Conservation (phyloP, 2,329 filamentous ascomycete genomes). For the Venturia oleaginea region DNA sequence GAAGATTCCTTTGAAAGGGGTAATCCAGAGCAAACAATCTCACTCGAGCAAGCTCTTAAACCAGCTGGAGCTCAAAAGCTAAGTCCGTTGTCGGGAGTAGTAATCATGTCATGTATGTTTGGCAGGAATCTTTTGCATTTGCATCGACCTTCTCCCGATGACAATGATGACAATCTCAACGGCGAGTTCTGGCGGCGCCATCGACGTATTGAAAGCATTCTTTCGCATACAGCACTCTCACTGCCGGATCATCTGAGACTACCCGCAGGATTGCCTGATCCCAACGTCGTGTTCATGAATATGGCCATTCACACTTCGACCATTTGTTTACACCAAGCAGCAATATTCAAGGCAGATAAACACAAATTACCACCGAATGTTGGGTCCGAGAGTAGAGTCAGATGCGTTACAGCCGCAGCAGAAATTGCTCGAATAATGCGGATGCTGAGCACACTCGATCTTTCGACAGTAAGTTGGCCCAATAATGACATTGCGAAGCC, state of each 20-base stretch:
- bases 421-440: slow-evolving; percentile 94
- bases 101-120: slow-evolving; percentile 81
- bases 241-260: slow-evolving; percentile 75
- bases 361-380: slow-evolving; percentile 69
- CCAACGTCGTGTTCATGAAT: slow-evolving; percentile 87
- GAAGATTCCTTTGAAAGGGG: slow-evolving; percentile 81
- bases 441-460: slow-evolving; percentile 82
- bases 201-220: slow-evolving; percentile 76
- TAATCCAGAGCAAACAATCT: slow-evolving; percentile 60
- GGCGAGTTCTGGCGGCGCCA: slow-evolving; percentile 96
- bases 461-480: slow-evolving; percentile 58
- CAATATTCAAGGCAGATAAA: slow-evolving; percentile 94
- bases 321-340: slow-evolving; percentile 95
- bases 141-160: slow-evolving; percentile 73
- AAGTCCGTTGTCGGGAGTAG: slow-evolving; percentile 56
- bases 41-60: slow-evolving; percentile 60
- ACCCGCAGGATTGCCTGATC: slow-evolving; percentile 62
- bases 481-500: slow-evolving; percentile 15
- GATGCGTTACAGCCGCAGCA: slow-evolving; percentile 86
- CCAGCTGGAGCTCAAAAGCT: slow-evolving; percentile 65
- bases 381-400: slow-evolving; percentile 79
- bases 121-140: slow-evolving; percentile 86
- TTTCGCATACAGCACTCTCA: slow-evolving; percentile 76
- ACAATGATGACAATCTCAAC: slow-evolving; percentile 78
- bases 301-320: slow-evolving; percentile 96